Percentiles rank a stretch among this genome's conserved stretches.
These are phyloP conservation scores for Xerocomellus intermedius DNA, from an alignment of 768 basidiomycete species.

Conservation along the genomic window DNA sequence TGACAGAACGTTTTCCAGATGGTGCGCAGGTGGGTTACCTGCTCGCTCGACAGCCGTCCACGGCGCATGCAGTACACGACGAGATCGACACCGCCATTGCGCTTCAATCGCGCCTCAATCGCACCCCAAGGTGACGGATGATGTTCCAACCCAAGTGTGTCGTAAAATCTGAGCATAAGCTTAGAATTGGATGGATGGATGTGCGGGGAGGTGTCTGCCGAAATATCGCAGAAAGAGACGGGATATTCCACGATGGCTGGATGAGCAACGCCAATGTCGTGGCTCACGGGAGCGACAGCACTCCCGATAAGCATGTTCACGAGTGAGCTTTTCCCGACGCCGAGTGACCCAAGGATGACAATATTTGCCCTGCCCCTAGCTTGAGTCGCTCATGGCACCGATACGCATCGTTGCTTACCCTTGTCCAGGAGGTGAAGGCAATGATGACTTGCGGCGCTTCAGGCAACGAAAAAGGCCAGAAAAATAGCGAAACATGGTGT, in stretches of 20 bases:
- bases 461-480: neutral
- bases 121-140: constrained; percentile 12
- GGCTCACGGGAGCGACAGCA: constrained; percentile 27
- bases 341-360: constrained; percentile 25
- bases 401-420: constrained; percentile 7
- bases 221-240: constrained; percentile 1
- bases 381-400: neutral
- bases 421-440: neutral
- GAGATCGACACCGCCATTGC: constrained; percentile 20
- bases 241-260: constrained; percentile 13
- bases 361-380: constrained; percentile 10
- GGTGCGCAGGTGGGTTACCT: constrained; percentile 31
- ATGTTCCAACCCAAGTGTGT: constrained; percentile 22
- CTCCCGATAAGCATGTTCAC: constrained; percentile 37
- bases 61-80: constrained; percentile 39
- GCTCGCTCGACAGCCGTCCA: constrained; percentile 33
- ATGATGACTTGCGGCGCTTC: neutral
- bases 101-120: constrained; percentile 14
- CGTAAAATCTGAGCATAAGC: constrained; percentile 11
- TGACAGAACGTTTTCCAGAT: constrained; percentile 23
- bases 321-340: constrained; percentile 40
- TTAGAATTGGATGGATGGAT: neutral
- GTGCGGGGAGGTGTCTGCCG: neutral
- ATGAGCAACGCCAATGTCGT: constrained; percentile 15
- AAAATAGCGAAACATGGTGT: neutral